Evolutionary conservation across 2,329 filamentous ascomycete genomes (phyloP).

Genomic region (Talaromyces sp.): DNA sequence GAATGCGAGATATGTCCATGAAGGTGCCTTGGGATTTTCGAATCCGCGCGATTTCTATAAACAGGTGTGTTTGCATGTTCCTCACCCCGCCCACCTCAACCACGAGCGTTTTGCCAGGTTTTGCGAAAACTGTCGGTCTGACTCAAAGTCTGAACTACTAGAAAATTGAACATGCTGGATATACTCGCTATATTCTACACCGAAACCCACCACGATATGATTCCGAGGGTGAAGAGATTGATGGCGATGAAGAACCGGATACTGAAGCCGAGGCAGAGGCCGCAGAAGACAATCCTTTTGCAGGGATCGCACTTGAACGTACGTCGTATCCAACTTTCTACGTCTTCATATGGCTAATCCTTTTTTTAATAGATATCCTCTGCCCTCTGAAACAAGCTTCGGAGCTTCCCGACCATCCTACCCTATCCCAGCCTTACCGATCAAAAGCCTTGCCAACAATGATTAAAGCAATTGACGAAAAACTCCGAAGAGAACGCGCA

Average conservation of each 20-base stretch:
- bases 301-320: slow-evolving; percentile 58
- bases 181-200: slow-evolving; percentile 59
- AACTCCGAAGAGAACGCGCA: slow-evolving; percentile 57
- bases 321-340: slow-evolving; percentile 25
- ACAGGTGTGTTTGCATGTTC: slow-evolving; percentile 45
- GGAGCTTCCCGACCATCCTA: slow-evolving; percentile 59
- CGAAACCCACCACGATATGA: slow-evolving; percentile 61
- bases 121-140: not conserved
- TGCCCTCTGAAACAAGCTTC: slow-evolving; percentile 62
- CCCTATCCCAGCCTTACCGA: slow-evolving; percentile 58
- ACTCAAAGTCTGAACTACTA: slow-evolving; percentile 28
- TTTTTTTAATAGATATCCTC: slow-evolving; percentile 50
- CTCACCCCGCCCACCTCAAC: slow-evolving; percentile 7
- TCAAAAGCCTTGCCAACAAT: slow-evolving; percentile 60
- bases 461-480: slow-evolving; percentile 55
- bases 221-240: slow-evolving; percentile 63
- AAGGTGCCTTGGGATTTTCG: slow-evolving; percentile 54
- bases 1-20: slow-evolving; percentile 57
- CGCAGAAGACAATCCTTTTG: slow-evolving; percentile 63
- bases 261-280: slow-evolving; percentile 58
- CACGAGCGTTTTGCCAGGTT: not conserved
- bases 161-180: slow-evolving; percentile 63
- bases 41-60: slow-evolving; percentile 55
- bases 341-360: slow-evolving; percentile 18
- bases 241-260: slow-evolving; percentile 55